phyloP scores from a whole-genome alignment of 108 stramenopile genomes.

The Hondaea fermentalgiana region DNA sequence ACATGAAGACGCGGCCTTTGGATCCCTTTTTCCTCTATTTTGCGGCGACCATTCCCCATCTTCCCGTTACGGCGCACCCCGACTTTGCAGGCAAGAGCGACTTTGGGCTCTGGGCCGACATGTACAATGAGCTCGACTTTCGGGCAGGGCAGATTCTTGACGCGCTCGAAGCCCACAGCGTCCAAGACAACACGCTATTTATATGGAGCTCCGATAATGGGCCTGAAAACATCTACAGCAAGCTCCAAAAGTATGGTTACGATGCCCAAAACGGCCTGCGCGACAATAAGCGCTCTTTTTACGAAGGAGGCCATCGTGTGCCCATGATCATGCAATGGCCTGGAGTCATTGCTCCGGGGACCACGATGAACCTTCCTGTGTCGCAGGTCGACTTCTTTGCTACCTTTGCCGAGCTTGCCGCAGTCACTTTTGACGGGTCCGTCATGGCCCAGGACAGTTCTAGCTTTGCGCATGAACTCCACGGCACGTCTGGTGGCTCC shows the following conservation, averaged over 20 bases:
- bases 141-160: not conserved
- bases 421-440: too few species aligned
- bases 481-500: too few species aligned
- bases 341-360: not conserved
- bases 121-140: not conserved
- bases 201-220: not conserved
- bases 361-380: not conserved
- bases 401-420: not conserved
- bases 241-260: not conserved
- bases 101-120: not conserved
- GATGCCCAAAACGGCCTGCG: not conserved
- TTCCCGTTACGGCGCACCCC: not conserved
- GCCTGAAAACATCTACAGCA: not conserved
- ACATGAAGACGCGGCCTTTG: not conserved
- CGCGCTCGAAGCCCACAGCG: not conserved
- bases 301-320: not conserved
- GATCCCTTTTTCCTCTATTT: not conserved
- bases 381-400: not conserved
- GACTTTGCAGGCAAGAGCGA: not conserved
- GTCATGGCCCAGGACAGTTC: too few species aligned
- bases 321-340: not conserved
- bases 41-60: not conserved
- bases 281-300: not conserved
- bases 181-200: not conserved
- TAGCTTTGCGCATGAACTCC: too few species aligned